Evolutionary conservation across 2,329 filamentous ascomycete species (phyloP).

Genomic region (Hypomyces rosellus): DNA sequence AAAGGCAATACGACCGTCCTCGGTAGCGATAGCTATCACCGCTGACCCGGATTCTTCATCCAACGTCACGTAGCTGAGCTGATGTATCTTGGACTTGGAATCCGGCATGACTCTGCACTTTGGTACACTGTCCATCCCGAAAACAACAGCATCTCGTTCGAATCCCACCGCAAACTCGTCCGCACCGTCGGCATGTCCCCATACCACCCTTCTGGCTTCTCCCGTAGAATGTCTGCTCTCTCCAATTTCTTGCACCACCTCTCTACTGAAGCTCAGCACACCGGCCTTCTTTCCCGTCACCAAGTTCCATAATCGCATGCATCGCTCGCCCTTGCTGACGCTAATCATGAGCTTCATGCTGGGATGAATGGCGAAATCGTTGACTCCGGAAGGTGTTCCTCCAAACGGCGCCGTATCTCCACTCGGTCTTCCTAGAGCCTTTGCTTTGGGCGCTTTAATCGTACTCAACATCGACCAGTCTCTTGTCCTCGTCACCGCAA

Average conservation of each 20-base stretch:
- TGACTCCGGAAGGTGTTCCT: constrained; percentile 78
- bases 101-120: constrained; percentile 65
- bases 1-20: constrained; percentile 82
- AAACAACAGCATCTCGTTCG: constrained; percentile 77
- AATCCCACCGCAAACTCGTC: constrained; percentile 88
- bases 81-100: constrained; percentile 73
- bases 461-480: constrained; percentile 85
- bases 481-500: constrained; percentile 77
- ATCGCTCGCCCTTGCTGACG: constrained; percentile 81
- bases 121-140: constrained; percentile 80
- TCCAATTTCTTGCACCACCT: constrained; percentile 66
- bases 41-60: constrained; percentile 35
- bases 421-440: constrained; percentile 70
- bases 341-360: constrained; percentile 96
- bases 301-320: constrained; percentile 92
- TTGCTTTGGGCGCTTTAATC: constrained; percentile 84
- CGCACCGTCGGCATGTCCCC: constrained; percentile 62
- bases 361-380: constrained; percentile 91
- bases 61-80: constrained; percentile 63
- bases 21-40: constrained; percentile 73
- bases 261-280: constrained; percentile 75
- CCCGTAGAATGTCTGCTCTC: constrained; percentile 72
- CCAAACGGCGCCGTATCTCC: constrained; percentile 84
- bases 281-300: constrained; percentile 95
- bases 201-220: constrained; percentile 75